Conservation (phyloP, 495 filamentous ascomycete genomes). For the Tuber umbilicatum region DNA sequence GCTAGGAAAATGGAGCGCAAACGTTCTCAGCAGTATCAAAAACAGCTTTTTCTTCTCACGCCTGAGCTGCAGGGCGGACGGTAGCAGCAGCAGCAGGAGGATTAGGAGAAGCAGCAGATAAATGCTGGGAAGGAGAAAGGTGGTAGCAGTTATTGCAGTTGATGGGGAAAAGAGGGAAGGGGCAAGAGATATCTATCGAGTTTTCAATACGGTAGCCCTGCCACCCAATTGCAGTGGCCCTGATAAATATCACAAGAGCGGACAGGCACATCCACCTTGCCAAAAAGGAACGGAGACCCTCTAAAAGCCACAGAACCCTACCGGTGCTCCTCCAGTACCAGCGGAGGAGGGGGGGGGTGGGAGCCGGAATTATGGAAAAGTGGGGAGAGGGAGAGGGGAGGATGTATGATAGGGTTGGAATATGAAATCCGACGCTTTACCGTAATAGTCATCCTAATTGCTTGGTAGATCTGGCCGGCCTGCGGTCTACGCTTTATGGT, state of each 20-base stretch:
- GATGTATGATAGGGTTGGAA: neutral
- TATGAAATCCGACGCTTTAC: neutral
- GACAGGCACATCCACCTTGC: neutral
- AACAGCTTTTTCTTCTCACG: neutral
- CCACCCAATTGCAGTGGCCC: neutral
- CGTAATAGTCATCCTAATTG: neutral
- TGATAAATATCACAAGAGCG: neutral
- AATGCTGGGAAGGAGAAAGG: neutral
- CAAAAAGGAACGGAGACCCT: neutral
- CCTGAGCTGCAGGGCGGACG: neutral
- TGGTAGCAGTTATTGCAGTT: neutral
- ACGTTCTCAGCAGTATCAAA: neutral
- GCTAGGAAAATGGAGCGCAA: neutral
- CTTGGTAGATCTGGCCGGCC: neutral
- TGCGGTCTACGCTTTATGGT: neutral
- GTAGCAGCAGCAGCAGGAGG: neutral
- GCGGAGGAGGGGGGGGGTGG: neutral
- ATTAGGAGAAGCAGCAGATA: neutral
- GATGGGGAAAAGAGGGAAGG: neutral
- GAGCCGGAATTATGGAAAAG: neutral
- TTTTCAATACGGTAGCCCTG: neutral
- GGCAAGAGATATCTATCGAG: constrained; percentile 2
- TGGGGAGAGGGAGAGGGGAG: neutral
- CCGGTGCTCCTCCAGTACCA: neutral
- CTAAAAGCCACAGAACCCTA: neutral